Evolutionary conservation across 148 eudicot genomes (phyloP), one percentile per base, ranked within the genome.

Genomic region (Fallopia convolvulus): DNA sequence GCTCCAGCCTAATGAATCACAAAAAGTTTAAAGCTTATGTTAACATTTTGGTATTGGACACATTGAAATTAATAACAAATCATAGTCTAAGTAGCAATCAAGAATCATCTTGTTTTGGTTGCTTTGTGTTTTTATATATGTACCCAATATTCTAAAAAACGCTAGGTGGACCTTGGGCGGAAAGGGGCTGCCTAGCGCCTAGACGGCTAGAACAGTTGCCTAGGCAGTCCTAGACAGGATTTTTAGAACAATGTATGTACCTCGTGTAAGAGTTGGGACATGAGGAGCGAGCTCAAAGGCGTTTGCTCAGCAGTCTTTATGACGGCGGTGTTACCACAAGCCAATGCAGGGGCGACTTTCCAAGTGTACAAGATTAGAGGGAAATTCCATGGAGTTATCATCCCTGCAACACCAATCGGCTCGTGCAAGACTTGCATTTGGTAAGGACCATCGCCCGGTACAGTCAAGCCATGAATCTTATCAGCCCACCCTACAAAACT

Each of bases 361-460:
- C 91, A 91, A 46, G 91, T 90, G 74, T 86, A 80, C 89, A 91
- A 86, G 32, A 89, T 61, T 46, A 91, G 91, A 42, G 96, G 93
- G 81, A 91, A 91, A 83, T 91, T 91, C 93, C 96, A 91, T 4
- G 93, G 96, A 72, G 87, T 85, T 12, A 91, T 89, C 83, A 89
- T 92, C 61, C 96, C 95, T 7, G 89, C 90, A 18, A 91, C 95
- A 78, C 95, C 95, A 60, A 91, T 89, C 13, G 95, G 95, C 55
- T 91, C 95, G n/a, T 91, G 92, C 74, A 91, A 73, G 44, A 76
- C 76, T 75, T 91, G 92, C 33, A 89, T 87, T 55, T 89, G 92
- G 85, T 91, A 76, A 46, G 86, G 88, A 17, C 95, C 92, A 75
- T 91, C 95, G 23, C 87, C 91, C 60, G 92, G 95, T 75, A 85